These are phyloP conservation scores for Metschnikowia peoriensis DNA, from an alignment of 805 yeast species.

Conservation along the genomic window DNA sequence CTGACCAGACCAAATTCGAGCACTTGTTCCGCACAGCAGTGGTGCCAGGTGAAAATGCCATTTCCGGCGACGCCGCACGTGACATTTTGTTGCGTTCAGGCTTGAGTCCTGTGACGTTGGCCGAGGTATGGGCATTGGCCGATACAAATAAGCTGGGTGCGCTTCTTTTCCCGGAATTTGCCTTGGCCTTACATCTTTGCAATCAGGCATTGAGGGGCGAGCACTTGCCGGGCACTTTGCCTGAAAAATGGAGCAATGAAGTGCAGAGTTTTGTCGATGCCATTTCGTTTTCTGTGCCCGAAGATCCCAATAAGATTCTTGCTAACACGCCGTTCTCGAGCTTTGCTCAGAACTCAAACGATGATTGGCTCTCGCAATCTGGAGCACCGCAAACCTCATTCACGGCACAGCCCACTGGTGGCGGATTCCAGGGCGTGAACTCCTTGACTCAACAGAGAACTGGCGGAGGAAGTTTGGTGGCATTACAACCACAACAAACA, in stretches of 20 bases:
- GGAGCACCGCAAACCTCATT: conserved; percentile 22
- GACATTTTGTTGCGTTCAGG: conserved; percentile 79
- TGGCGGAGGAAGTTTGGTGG: conserved; percentile 44
- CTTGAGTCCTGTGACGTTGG: conserved; percentile 68
- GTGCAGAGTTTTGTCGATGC: conserved; percentile 88
- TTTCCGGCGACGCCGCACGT: conserved; percentile 72
- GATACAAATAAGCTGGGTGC: conserved; percentile 86
- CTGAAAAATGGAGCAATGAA: conserved; percentile 72
- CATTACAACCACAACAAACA: conserved; percentile 65
- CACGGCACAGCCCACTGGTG: conserved; percentile 42
- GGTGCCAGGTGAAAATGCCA: conserved; percentile 62
- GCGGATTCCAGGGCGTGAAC: conserved; percentile 19
- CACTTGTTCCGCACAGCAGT: conserved; percentile 79
- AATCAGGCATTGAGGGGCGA: conserved; percentile 76
- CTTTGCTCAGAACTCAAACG: conserved; percentile 15
- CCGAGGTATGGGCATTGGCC: conserved; percentile 87
- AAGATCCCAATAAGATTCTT: conserved; percentile 41
- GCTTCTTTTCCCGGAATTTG: conserved; percentile 90
- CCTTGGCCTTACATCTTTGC: conserved; percentile 85
- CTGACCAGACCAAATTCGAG: conserved; percentile 86
- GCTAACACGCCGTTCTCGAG: conserved; percentile 46
- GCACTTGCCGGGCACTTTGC: conserved; percentile 68
- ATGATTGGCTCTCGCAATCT: conserved; percentile 21
- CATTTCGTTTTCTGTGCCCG: conserved; percentile 76
- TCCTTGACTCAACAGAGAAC: conserved; percentile 32